Base-by-base conservation (phyloP, 2,329 filamentous ascomycete genomes). In the Metarhizium anisopliae region DNA sequence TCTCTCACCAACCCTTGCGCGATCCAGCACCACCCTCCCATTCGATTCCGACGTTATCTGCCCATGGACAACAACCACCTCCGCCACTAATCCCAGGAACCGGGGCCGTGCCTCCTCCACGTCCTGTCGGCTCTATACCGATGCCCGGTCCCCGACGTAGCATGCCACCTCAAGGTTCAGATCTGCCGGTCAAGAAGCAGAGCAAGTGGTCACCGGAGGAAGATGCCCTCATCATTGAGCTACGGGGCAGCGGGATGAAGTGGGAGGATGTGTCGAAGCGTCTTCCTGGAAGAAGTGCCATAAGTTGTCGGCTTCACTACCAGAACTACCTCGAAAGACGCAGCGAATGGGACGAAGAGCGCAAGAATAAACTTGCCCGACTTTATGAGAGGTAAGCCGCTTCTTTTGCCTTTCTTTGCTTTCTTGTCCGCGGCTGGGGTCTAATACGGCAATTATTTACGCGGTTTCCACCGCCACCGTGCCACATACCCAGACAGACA, bases 201-300 rank as follows among this genome's bases (percentile, higher is more conserved):
- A 95, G 90, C 68, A 97, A 97, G 72, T 97, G 94, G 94, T 95
- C 90, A 5, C 79, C 87, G 1, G 90, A 96, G 59, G 93, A 97
- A 70, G 91, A 97, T 71, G 84, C 88, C n/a, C 76, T 94, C 51
- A 96, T 96, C 64, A 96, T 96, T 64, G 89, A 95, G 70, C 81
- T 97, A 59, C 84, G 93, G 56, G 90, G 90, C 42, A 86, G 86
- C 63, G 89, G 90, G 8, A 96, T 96, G 90, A 97, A 97, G 69
- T 97, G 93, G 94, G 93, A 97, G 68, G 93, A 97, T 71, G 96
- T 97, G 65, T 95, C 90, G 59, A 95, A 93, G 75, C 83, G 87
- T 55, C 76, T 97, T 52, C 92, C 91, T 2, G 93, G 93, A 59
- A 84, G 94, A 63, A 96, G 91, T 72, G 87, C 91, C 56, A 96